Evolutionary conservation across 1,284 basidiomycete species (phyloP).

Genomic region (Ustilago curta): DNA sequence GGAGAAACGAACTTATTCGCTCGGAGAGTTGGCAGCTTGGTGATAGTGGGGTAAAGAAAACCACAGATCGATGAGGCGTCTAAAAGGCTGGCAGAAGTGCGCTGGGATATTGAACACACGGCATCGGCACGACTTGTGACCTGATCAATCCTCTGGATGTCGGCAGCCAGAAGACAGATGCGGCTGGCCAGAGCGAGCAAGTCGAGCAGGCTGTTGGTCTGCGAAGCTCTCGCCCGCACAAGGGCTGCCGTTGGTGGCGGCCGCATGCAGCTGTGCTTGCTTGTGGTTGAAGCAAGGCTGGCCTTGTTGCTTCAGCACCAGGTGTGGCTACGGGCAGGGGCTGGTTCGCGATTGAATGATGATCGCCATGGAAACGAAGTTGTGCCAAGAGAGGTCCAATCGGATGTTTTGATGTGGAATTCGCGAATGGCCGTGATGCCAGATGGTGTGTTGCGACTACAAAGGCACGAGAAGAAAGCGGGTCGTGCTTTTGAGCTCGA

Average conservation of each 20-base stretch:
- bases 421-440: background rate
- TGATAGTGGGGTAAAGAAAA: conserved; percentile 10
- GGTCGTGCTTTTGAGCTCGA: background rate
- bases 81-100: background rate
- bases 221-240: conserved; percentile 14
- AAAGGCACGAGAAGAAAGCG: background rate
- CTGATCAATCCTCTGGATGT: conserved; percentile 27
- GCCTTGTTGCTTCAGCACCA: conserved; percentile 14
- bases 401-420: background rate
- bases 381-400: too few relatives aligned
- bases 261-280: conserved; percentile 30
- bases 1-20: background rate
- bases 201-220: conserved; percentile 13
- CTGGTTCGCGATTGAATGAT: background rate
- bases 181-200: conserved; percentile 22
- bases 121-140: background rate
- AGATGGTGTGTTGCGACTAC: background rate
- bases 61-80: background rate
- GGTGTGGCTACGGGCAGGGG: conserved; percentile 8
- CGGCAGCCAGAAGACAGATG: conserved; percentile 32
- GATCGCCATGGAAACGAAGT: too few relatives aligned
- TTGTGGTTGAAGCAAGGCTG: conserved; percentile 21
- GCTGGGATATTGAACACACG: background rate
- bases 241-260: conserved; percentile 31
- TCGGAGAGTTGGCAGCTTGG: background rate